Evolutionary conservation across 2,329 filamentous ascomycete species (phyloP).

Genomic region (Calonectria crousiana): DNA sequence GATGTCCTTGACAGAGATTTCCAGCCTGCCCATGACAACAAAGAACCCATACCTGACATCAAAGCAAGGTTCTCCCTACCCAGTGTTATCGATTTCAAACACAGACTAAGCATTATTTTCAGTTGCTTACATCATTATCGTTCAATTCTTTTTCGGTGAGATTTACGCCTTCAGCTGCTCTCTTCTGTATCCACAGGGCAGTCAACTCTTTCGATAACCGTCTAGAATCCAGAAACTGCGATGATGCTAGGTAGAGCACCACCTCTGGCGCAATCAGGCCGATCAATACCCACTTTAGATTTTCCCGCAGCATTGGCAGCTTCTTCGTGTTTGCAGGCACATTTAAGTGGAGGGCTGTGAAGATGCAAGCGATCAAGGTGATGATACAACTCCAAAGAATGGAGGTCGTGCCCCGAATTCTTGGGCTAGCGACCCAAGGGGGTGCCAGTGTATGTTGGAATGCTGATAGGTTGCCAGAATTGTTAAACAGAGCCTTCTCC

Average conservation of each 20-base stretch:
- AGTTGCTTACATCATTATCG: background rate
- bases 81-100: background rate
- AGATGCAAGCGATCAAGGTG: too few species aligned
- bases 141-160: conserved; percentile 24
- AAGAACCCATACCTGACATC: conserved; percentile 45
- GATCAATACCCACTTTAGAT: conserved; percentile 46
- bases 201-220: conserved; percentile 17
- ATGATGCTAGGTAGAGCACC: conserved; percentile 42
- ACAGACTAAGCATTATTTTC: background rate
- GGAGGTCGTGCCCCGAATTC: conserved; percentile 45
- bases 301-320: conserved; percentile 25
- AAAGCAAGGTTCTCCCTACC: conserved; percentile 15
- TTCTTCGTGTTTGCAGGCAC: conserved; percentile 39
- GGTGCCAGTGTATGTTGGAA: background rate
- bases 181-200: background rate
- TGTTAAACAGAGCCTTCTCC: background rate
- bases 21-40: conserved; percentile 46
- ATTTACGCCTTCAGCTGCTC: background rate
- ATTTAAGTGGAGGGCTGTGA: conserved; percentile 54
- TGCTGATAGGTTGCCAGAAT: conserved; percentile 10
- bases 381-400: conserved; percentile 50
- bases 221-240: conserved; percentile 18
- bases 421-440: conserved; percentile 25
- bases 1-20: conserved; percentile 28
- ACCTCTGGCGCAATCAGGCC: conserved; percentile 49